These are phyloP conservation scores for Trametes versicolor DNA, from an alignment of 1,284 basidiomycete species.

Conservation along the genomic window DNA sequence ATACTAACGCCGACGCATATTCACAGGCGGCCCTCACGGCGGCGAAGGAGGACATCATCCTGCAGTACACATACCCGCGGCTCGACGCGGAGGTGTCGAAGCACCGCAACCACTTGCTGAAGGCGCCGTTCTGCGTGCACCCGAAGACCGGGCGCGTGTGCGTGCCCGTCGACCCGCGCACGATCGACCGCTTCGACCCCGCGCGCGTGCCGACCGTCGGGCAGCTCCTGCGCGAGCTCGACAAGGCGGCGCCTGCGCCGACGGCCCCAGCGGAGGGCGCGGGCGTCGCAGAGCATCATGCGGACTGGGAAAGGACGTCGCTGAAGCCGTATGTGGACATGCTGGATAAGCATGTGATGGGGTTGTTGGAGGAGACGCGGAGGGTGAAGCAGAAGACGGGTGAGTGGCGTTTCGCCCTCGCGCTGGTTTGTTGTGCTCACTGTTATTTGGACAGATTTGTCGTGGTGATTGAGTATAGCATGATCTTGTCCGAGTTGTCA, in stretches of 20 bases:
- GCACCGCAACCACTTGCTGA: slow-evolving; percentile 97
- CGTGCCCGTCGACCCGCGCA: slow-evolving; percentile 87
- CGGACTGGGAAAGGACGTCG: slow-evolving; percentile 79
- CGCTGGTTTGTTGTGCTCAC: background rate
- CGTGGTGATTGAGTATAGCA: slow-evolving; percentile 14
- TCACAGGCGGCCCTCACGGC: slow-evolving; percentile 49
- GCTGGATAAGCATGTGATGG: slow-evolving; percentile 78
- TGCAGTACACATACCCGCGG: slow-evolving; percentile 97
- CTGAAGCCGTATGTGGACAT: slow-evolving; percentile 92
- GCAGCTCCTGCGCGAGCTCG: slow-evolving; percentile 85
- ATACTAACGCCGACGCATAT: background rate
- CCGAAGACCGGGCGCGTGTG: slow-evolving; percentile 97
- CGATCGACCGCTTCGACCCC: slow-evolving; percentile 90
- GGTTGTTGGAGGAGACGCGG: slow-evolving; percentile 69
- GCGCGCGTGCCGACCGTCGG: slow-evolving; percentile 87
- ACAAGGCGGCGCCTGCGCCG: slow-evolving; percentile 50
- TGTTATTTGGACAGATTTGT: slow-evolving; percentile 20
- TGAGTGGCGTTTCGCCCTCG: slow-evolving; percentile 30
- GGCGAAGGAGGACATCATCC: slow-evolving; percentile 86
- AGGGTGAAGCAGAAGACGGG: slow-evolving; percentile 60
- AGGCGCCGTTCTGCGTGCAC: slow-evolving; percentile 97
- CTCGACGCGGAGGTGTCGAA: slow-evolving; percentile 98
- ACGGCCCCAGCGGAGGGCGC: slow-evolving; percentile 31
- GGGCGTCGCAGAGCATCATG: slow-evolving; percentile 21
- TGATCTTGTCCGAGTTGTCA: no score